Evolutionary conservation across 345 rosid genomes (phyloP).

Genomic region (Erodium maritimum): DNA sequence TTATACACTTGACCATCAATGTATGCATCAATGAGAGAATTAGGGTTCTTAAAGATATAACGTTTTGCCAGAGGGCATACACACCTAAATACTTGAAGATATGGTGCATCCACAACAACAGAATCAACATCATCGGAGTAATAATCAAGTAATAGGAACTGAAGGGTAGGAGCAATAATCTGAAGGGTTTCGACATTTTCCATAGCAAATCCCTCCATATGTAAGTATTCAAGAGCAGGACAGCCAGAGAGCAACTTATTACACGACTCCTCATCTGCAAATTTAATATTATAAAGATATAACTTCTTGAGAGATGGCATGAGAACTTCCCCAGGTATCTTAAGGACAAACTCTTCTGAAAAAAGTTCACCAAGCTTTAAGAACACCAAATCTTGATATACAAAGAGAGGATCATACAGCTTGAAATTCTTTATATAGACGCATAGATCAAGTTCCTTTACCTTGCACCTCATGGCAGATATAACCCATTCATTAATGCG

Average conservation of each 20-base stretch:
- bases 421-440: neutral
- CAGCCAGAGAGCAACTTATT: neutral
- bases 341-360: neutral
- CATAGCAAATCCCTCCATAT: neutral
- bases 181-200: neutral
- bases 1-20: no score
- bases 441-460: constrained; percentile 2
- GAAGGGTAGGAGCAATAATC: neutral
- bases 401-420: neutral
- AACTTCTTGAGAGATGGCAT: neutral
- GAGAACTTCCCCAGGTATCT: neutral
- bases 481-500: neutral
- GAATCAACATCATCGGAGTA: no score
- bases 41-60: no score
- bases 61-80: no score
- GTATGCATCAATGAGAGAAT: no score
- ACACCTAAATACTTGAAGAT: no score
- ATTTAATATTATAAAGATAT: neutral
- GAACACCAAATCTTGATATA: neutral
- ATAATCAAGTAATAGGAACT: neutral
- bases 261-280: neutral
- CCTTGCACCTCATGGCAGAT: neutral
- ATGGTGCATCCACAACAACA: no score
- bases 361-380: neutral
- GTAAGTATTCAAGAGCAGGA: neutral